These are phyloP conservation scores for Globisporangium splendens DNA, from an alignment of 352 stramenopile genomes.

Conservation along the genomic window DNA sequence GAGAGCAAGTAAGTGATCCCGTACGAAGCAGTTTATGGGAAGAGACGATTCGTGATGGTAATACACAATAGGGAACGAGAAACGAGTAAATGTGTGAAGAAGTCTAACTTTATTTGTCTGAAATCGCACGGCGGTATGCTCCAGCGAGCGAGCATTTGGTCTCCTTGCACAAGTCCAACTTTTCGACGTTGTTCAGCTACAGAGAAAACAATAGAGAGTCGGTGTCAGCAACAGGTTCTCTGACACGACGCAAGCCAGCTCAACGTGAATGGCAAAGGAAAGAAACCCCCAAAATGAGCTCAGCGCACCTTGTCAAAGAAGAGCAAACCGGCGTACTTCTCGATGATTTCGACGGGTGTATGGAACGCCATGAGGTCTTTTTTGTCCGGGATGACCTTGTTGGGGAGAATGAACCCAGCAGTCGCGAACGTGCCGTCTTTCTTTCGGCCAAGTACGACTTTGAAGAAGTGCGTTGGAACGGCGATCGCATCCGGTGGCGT, in stretches of 20 bases:
- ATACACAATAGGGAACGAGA: too few relatives aligned
- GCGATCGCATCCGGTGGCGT: conserved; percentile 80
- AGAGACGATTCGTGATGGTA: background rate
- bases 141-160: conserved; percentile 56
- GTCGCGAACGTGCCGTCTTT: conserved; percentile 64
- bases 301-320: conserved; percentile 89
- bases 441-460: conserved; percentile 84
- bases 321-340: conserved; percentile 89
- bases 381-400: conserved; percentile 76
- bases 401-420: conserved; percentile 93
- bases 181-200: conserved; percentile 47
- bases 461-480: conserved; percentile 97
- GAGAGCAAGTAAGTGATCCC: background rate
- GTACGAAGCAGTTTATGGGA: background rate
- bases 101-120: conserved; percentile 13
- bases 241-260: background rate
- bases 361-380: conserved; percentile 85
- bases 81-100: too few relatives aligned
- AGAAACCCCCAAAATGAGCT: too few relatives aligned
- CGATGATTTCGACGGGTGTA: conserved; percentile 88
- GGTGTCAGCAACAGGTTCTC: background rate
- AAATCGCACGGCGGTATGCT: conserved; percentile 39
- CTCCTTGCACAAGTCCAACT: conserved; percentile 57
- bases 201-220: background rate
- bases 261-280: too few relatives aligned